phyloP scores from a whole-genome alignment of 805 yeast species.

The Limtongia smithiae region DNA sequence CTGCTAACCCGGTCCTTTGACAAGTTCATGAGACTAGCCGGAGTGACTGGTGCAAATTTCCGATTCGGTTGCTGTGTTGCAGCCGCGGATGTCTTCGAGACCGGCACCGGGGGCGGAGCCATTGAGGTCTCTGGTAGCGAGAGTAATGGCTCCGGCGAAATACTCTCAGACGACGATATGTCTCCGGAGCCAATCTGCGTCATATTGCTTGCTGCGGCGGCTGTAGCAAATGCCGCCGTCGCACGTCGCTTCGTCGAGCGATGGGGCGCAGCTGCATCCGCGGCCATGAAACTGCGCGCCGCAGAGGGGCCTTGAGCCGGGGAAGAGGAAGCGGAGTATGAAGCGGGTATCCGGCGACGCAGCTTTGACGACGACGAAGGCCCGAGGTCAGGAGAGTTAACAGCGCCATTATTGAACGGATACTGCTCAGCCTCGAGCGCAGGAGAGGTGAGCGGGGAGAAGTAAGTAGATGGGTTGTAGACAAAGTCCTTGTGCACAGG shows the following conservation, averaged over 20 bases:
- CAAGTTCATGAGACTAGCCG: constrained; percentile 37
- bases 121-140: constrained; percentile 18
- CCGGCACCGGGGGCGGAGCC: constrained; percentile 29
- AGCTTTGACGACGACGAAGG: constrained; percentile 1
- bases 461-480: constrained; percentile 21
- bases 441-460: constrained; percentile 31
- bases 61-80: not conserved
- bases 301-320: constrained; percentile 7
- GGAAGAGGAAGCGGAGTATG: constrained; percentile 12
- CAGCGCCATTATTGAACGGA: constrained; percentile 12
- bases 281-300: not conserved
- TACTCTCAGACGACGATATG: constrained; percentile 21
- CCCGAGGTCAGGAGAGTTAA: not conserved
- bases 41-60: constrained; percentile 34
- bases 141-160: constrained; percentile 25
- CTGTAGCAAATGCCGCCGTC: constrained; percentile 12
- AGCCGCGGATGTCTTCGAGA: constrained; percentile 1
- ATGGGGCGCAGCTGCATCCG: not conserved
- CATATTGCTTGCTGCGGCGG: not conserved
- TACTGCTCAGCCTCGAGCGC: constrained; percentile 28
- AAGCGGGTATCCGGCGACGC: constrained; percentile 9
- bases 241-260: constrained; percentile 26
- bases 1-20: constrained; percentile 9
- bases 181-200: constrained; percentile 2
- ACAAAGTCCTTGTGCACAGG: constrained; percentile 10